phyloP scores from a whole-genome alignment of 129 eudicot genomes.

The Pulicaria dysenterica region DNA sequence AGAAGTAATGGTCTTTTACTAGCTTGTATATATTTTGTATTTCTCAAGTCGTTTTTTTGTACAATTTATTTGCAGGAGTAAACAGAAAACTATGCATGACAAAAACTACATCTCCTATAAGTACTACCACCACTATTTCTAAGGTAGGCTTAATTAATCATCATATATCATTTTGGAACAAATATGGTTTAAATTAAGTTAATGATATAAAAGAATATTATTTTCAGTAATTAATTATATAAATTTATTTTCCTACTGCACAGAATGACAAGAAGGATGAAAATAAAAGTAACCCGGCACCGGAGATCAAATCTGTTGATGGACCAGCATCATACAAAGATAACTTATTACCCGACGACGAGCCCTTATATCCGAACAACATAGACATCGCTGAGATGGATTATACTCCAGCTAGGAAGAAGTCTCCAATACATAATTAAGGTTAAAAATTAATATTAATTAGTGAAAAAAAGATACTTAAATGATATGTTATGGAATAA shows the following conservation, averaged over 20 bases:
- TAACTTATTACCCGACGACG: slow-evolving; percentile 22
- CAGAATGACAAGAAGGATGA: slow-evolving; percentile 39
- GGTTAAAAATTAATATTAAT: background rate
- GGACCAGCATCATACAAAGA: slow-evolving; percentile 3
- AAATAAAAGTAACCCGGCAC: slow-evolving; percentile 5
- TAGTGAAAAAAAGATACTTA: background rate
- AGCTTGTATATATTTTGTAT: background rate
- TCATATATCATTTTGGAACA: background rate
- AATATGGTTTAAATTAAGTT: too few species aligned
- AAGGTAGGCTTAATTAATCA: slow-evolving; percentile 37
- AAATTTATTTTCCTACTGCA: slow-evolving; percentile 12
- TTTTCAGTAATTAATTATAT: background rate
- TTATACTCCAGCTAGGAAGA: background rate
- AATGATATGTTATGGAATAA: background rate
- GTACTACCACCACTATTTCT: slow-evolving; percentile 27
- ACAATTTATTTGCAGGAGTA: slow-evolving; percentile 45
- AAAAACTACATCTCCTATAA: slow-evolving; percentile 24
- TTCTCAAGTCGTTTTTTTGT: background rate
- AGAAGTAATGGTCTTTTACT: background rate
- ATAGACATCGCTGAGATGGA: slow-evolving; percentile 44
- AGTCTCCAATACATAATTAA: slow-evolving; percentile 4
- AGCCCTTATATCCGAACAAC: slow-evolving; percentile 37
- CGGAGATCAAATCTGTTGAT: slow-evolving; percentile 2
- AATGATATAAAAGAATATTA: background rate
- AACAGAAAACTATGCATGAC: slow-evolving; percentile 44